Conservation (phyloP, 306 rosid genomes). For the Astragalus glycyphyllos region DNA sequence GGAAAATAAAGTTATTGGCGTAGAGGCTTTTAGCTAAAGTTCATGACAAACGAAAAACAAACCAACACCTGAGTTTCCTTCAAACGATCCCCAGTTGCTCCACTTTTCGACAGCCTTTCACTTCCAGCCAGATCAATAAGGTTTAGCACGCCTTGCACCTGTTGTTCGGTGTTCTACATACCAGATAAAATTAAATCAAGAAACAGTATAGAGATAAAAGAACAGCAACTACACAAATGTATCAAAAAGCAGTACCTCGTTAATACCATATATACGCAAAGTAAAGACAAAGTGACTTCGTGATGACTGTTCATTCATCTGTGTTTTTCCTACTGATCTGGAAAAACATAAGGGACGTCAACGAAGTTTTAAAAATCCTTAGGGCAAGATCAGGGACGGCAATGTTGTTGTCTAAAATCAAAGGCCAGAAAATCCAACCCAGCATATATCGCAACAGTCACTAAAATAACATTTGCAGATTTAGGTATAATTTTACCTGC, state of each 20-base stretch:
- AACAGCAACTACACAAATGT: neutral
- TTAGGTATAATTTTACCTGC: conserved; percentile 59
- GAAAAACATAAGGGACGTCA: conserved; percentile 29
- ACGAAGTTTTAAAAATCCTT: neutral
- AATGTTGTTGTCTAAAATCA: neutral
- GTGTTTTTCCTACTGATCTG: conserved; percentile 95
- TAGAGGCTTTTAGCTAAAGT: neutral
- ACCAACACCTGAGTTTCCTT: conserved; percentile 89
- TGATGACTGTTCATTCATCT: conserved; percentile 96
- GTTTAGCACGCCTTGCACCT: conserved; percentile 91
- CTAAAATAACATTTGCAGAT: conserved; percentile 6
- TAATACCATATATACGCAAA: conserved; percentile 78
- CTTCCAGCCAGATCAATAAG: conserved; percentile 97
- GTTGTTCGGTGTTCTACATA: conserved; percentile 81
- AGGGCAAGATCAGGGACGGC: neutral
- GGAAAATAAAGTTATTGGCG: neutral
- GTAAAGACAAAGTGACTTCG: conserved; percentile 95
- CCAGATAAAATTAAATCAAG: conserved; percentile 28
- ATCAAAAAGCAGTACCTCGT: conserved; percentile 63
- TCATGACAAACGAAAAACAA: conserved; percentile 13
- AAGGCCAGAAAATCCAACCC: neutral
- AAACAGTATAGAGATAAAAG: neutral
- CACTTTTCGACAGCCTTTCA: conserved; percentile 89
- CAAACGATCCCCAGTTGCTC: conserved; percentile 91
- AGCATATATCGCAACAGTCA: conserved; percentile 2